Evolutionary conservation across 305 asterid species (phyloP).

Genomic region (Fraxinus albicans): DNA sequence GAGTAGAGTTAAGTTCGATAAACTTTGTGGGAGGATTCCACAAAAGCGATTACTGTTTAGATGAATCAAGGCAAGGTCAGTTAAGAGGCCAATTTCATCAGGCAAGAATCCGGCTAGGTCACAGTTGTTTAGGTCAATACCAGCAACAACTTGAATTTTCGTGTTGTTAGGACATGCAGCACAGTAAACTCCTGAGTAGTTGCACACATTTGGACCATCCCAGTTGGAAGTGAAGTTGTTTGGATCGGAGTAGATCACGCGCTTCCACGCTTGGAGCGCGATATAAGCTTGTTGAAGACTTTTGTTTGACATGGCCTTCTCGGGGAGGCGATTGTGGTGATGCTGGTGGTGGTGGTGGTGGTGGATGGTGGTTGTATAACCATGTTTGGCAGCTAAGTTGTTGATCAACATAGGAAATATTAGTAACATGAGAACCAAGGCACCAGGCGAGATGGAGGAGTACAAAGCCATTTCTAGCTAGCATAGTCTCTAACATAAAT

Average conservation of each 20-base stretch:
- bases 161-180: conserved; percentile 49
- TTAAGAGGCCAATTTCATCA: conserved; percentile 56
- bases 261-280: conserved; percentile 71
- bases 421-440: conserved; percentile 33
- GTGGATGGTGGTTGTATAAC: conserved; percentile 19
- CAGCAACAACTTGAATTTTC: conserved; percentile 42
- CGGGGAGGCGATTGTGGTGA: not conserved
- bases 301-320: conserved; percentile 21
- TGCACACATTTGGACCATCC: conserved; percentile 65
- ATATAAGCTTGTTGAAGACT: conserved; percentile 47
- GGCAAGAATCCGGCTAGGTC: conserved; percentile 73
- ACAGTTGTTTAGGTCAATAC: conserved; percentile 65
- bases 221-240: conserved; percentile 54
- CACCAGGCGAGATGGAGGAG: conserved; percentile 22
- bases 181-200: conserved; percentile 58
- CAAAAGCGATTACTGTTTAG: conserved; percentile 69
- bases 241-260: conserved; percentile 67
- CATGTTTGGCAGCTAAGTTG: conserved; percentile 36
- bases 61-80: conserved; percentile 57
- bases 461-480: conserved; percentile 37
- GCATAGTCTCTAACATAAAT: not conserved
- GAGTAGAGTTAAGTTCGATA: conserved; percentile 50
- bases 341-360: conserved; percentile 17
- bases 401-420: conserved; percentile 23
- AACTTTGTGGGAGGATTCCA: conserved; percentile 57